Evolutionary conservation across 202 grass and related monocot genomes (phyloP), one percentile per base, ranked within the genome.

Genomic region (Schoenoplectus tabernaemontani): DNA sequence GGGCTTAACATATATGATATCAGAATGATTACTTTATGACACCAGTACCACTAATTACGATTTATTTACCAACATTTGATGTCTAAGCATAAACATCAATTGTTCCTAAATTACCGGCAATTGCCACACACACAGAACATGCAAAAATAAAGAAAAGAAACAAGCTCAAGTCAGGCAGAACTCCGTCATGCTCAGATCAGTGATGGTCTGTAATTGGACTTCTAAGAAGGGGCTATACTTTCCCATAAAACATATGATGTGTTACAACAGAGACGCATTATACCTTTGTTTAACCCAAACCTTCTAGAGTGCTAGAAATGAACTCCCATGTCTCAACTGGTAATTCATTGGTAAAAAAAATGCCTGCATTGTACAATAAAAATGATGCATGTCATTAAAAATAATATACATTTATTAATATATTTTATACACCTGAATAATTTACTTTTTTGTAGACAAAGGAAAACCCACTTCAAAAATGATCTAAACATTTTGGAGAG

Each of bases 301-400:
- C 90, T 86, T 89, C 91, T 78, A 92, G 81, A 69, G 92, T 91
- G 78, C 81, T 83, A 83, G 82, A 89, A 83, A 98, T 87, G 68
- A 98, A 98, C 59, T 98, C 88, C 96, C 96, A 98, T 30, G 89
- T 89, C 84, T 86, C 23, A 23, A 92, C 41, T 67, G 91, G 85
- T 82, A 89, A 78, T 65, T 84, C 86, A 81, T 98, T 98, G 24
- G 96, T 95, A 78, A 98, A 82, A 98, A 98, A 90, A 89, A 89
- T 5, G 91, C 38, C 91, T 98, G 89, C 34, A 73, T 76, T 80
- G 58, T 33, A 81, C 42, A 64, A 64, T 41, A 50, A 62, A 5
- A 19, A 71, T 58, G 37, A 79, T 32, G 17, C 22, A 53, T 12
- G n/a, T 73, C 39, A 73, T 73, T 9, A 46, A 46, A 30, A 71